phyloP scores from a whole-genome alignment of 2,329 filamentous ascomycete genomes.

The Aspergillus novoparasiticus region DNA sequence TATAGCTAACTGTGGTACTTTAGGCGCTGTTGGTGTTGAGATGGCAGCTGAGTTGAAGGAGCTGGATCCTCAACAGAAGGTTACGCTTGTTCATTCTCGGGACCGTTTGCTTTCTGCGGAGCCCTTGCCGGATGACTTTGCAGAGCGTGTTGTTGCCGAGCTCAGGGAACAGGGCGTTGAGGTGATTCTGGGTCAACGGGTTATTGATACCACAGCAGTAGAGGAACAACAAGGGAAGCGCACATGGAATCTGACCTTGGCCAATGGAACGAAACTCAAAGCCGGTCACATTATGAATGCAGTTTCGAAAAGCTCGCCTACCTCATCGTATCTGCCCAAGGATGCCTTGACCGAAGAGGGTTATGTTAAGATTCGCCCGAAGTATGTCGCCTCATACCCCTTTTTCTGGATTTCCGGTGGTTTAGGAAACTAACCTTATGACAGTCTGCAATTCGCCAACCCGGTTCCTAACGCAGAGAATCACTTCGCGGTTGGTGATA shows the following conservation, averaged over 20 bases:
- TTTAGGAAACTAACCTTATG: background rate
- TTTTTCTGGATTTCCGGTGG: background rate
- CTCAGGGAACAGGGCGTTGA: slow-evolving; percentile 64
- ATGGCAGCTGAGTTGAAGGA: slow-evolving; percentile 78
- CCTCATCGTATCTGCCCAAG: slow-evolving; percentile 63
- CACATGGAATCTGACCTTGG: slow-evolving; percentile 55
- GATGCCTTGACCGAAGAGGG: slow-evolving; percentile 64
- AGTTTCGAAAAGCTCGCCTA: slow-evolving; percentile 64
- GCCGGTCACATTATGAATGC: slow-evolving; percentile 71
- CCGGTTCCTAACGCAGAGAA: slow-evolving; percentile 58
- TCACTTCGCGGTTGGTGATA: slow-evolving; percentile 73
- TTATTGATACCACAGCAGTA: slow-evolving; percentile 26
- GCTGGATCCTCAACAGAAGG: slow-evolving; percentile 63
- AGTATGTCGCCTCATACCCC: slow-evolving; percentile 25
- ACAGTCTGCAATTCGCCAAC: slow-evolving; percentile 58
- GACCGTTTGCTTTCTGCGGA: slow-evolving; percentile 72
- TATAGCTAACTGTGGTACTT: background rate
- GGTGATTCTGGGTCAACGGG: slow-evolving; percentile 30
- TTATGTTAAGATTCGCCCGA: slow-evolving; percentile 64
- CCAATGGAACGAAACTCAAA: slow-evolving; percentile 60
- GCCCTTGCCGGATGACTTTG: slow-evolving; percentile 69
- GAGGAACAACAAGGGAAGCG: slow-evolving; percentile 19
- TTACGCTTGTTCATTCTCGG: slow-evolving; percentile 76
- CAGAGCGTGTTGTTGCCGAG: slow-evolving; percentile 58
- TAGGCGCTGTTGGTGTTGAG: slow-evolving; percentile 76